Conservation (phyloP, 1,284 basidiomycete species). For the Ustanciosporium gigantosporum region DNA sequence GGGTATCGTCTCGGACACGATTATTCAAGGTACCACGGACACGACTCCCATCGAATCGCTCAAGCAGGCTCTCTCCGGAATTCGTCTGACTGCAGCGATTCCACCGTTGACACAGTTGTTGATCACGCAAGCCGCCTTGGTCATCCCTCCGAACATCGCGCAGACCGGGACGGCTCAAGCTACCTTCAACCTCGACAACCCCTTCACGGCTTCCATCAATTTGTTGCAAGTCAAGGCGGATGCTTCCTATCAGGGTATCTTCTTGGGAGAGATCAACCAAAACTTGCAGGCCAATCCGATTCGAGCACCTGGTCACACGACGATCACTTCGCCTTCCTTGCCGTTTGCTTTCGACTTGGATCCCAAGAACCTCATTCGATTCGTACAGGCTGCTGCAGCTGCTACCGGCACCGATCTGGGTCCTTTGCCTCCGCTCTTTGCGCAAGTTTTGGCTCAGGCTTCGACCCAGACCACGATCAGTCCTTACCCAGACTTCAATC, state of each 20-base stretch:
- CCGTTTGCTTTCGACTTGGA: slow-evolving; percentile 72
- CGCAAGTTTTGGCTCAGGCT: slow-evolving; percentile 68
- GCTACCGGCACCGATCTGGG: slow-evolving; percentile 70
- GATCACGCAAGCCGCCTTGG: slow-evolving; percentile 63
- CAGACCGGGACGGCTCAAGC: slow-evolving; percentile 45
- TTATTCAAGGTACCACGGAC: slow-evolving; percentile 68
- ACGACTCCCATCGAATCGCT: slow-evolving; percentile 73
- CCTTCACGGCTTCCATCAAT: slow-evolving; percentile 77
- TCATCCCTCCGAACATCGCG: slow-evolving; percentile 60
- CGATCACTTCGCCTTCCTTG: slow-evolving; percentile 68
- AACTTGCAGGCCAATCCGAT: slow-evolving; percentile 67
- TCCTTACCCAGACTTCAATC: slow-evolving; percentile 60
- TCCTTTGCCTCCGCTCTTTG: slow-evolving; percentile 69
- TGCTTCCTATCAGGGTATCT: slow-evolving; percentile 64
- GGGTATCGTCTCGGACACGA: slow-evolving; percentile 68
- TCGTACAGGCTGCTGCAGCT: slow-evolving; percentile 68
- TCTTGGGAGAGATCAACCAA: slow-evolving; percentile 64
- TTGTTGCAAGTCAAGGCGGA: slow-evolving; percentile 68
- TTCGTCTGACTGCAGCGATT: slow-evolving; percentile 70
- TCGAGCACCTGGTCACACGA: slow-evolving; percentile 69
- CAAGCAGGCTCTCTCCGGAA: slow-evolving; percentile 70
- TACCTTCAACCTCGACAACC: slow-evolving; percentile 67
- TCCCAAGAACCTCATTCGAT: slow-evolving; percentile 69
- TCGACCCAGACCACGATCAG: slow-evolving; percentile 70
- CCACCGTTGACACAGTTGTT: slow-evolving; percentile 72